These are phyloP conservation scores for Punctularia strigosozonata DNA, from an alignment of 768 basidiomycete species.

Conservation along the genomic window DNA sequence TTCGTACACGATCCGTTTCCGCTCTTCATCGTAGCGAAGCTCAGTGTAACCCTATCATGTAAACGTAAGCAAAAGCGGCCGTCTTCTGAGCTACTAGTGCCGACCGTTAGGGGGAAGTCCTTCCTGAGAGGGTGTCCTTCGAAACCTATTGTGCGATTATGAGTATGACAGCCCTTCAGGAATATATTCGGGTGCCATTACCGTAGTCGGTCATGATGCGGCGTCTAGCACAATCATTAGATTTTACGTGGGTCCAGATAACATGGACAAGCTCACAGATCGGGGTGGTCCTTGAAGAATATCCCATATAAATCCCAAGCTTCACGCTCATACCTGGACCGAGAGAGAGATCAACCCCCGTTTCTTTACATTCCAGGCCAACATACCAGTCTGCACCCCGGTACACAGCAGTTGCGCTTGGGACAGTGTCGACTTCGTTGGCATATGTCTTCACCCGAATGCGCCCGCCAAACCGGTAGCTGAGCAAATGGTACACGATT, in stretches of 20 bases:
- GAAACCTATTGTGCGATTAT: constrained; percentile 65
- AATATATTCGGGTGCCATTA: constrained; percentile 12
- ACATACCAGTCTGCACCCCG: constrained; percentile 88
- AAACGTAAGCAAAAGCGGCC: neutral
- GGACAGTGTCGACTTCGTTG: constrained; percentile 84
- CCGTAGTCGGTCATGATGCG: constrained; percentile 98
- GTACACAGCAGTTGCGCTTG: constrained; percentile 69
- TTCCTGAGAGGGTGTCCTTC: constrained; percentile 97
- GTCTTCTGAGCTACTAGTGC: constrained; percentile 13
- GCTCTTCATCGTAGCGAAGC: constrained; percentile 94
- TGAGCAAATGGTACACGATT: constrained; percentile 91
- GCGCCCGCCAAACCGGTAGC: constrained; percentile 63
- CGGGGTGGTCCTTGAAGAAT: constrained; percentile 93
- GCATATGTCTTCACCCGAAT: constrained; percentile 97
- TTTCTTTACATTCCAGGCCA: too few relatives aligned
- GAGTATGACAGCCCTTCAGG: constrained; percentile 5
- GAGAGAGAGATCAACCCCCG: too few relatives aligned
- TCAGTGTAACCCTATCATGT: constrained; percentile 86
- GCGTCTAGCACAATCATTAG: constrained; percentile 40
- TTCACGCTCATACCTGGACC: constrained; percentile 84
- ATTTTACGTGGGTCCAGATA: constrained; percentile 1
- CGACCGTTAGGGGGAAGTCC: constrained; percentile 93
- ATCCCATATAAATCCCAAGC: constrained; percentile 97
- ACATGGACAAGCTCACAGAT: constrained; percentile 52
- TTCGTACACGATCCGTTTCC: constrained; percentile 95